phyloP scores from a whole-genome alignment of 2,329 filamentous ascomycete species.

The Fusarium zealandicum region DNA sequence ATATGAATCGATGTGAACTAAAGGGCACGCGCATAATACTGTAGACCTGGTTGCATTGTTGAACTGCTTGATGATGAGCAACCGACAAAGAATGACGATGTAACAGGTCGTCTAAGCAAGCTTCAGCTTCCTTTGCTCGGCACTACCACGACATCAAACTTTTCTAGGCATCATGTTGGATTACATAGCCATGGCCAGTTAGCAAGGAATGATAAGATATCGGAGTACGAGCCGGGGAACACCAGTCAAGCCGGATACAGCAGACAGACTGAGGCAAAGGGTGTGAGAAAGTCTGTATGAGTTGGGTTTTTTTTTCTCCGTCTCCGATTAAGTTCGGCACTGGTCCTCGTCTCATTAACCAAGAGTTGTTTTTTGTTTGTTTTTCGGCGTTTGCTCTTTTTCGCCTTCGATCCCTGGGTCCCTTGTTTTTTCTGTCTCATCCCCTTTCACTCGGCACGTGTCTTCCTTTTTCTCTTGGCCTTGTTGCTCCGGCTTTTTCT shows the following conservation, averaged over 20 bases:
- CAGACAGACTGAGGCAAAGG: constrained; percentile 15
- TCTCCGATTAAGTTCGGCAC: constrained; percentile 12
- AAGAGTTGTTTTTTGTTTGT: constrained; percentile 14
- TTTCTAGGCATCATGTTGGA: constrained; percentile 9
- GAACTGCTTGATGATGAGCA: constrained; percentile 36
- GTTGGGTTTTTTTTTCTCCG: constrained; percentile 13
- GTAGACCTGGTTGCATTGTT: constrained; percentile 7
- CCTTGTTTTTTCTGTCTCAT: constrained; percentile 10
- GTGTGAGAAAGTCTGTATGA: constrained; percentile 30
- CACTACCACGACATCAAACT: constrained; percentile 13
- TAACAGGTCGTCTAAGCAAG: constrained; percentile 17
- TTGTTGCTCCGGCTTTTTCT: background rate
- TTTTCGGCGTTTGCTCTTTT: constrained; percentile 2
- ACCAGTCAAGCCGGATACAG: constrained; percentile 16
- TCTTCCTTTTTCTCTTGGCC: constrained; percentile 12
- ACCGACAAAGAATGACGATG: constrained; percentile 39
- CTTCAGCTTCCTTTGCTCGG: constrained; percentile 13
- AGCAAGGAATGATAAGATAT: constrained; percentile 21
- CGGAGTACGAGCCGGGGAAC: background rate
- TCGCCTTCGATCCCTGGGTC: background rate
- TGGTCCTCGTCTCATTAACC: constrained; percentile 10
- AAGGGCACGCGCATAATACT: constrained; percentile 13
- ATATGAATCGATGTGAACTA: constrained; percentile 9
- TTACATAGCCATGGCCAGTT: constrained; percentile 5
- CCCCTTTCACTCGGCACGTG: constrained; percentile 14